Conservation (phyloP, 257 asterid genomes). For the Solanum chiquidenum region DNA sequence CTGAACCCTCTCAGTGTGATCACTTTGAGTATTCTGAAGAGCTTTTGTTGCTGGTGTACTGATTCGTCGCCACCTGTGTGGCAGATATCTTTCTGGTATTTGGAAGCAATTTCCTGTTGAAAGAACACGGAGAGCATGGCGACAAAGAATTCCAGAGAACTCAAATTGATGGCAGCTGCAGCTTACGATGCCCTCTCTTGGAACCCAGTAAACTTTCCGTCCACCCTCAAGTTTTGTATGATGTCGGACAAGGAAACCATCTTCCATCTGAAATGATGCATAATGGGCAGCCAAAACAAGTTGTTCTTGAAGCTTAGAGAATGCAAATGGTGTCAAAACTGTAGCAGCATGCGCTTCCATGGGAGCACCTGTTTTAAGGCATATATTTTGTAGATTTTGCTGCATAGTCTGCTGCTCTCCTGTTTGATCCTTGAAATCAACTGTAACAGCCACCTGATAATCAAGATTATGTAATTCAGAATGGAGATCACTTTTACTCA, state of each 20-base stretch:
- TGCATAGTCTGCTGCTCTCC: slow-evolving; percentile 98
- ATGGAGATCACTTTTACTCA: not conserved
- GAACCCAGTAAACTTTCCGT: slow-evolving; percentile 80
- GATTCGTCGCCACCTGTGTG: slow-evolving; percentile 65
- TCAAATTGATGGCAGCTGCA: slow-evolving; percentile 95
- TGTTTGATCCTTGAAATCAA: slow-evolving; percentile 86
- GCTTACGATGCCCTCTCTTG: slow-evolving; percentile 71
- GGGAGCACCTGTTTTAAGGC: slow-evolving; percentile 96
- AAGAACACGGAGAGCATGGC: slow-evolving; percentile 87
- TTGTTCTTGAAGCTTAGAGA: slow-evolving; percentile 91
- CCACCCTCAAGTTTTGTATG: slow-evolving; percentile 93
- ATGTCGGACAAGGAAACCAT: slow-evolving; percentile 74
- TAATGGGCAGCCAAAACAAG: slow-evolving; percentile 88
- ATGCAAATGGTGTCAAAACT: slow-evolving; percentile 81
- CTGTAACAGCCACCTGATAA: slow-evolving; percentile 78
- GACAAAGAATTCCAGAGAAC: slow-evolving; percentile 83
- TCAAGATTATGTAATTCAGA: not conserved
- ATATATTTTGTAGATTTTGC: slow-evolving; percentile 84
- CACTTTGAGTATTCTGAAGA: slow-evolving; percentile 32
- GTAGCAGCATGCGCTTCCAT: slow-evolving; percentile 97
- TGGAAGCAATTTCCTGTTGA: slow-evolving; percentile 94
- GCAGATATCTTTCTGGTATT: slow-evolving; percentile 77
- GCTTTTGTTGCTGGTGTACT: slow-evolving; percentile 31
- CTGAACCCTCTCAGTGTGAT: slow-evolving; percentile 62
- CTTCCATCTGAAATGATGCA: slow-evolving; percentile 79